Evolutionary conservation across 805 yeast genomes (phyloP), one percentile per base, ranked within the genome.

Genomic region (Pichia insulana): DNA sequence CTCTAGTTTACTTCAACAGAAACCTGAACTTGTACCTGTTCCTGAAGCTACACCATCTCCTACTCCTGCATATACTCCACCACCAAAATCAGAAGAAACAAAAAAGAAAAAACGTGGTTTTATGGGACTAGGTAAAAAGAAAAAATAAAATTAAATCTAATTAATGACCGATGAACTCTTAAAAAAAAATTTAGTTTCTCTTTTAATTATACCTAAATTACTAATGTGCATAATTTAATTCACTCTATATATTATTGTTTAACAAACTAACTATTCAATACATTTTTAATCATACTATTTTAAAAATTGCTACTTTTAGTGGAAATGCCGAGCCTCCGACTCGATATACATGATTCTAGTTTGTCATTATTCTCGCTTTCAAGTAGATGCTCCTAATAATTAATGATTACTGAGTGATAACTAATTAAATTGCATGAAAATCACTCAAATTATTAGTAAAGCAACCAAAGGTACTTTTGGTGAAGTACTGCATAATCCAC

Each of bases 81-180:
- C 47, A 9, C 50, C 36, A 19, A 66, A 70, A 56, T 61, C 59
- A 30, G 31, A 27, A 6, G 43, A 45, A 33, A 12, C 31, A 12
- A 50, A 50, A 43, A 46, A 49, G 42, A 50, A 49, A 46, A 55
- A 67, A 61, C 68, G 71, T 61, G 65, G 86, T 36, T 87, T 89
- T 57, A 84, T 95, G 41, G 74, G 81, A 57, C 28, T 41, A 78
- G 76, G 71, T 77, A 77, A 67, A 48, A 45, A 50, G 39, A 43
- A 43, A 25, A 12, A 28, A 28, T 28, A 6, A 11, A 7, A 4
- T 28, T 11, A 11, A n/a, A n/a, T n/a, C 11, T 26, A 11, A 26
- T 28, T 28, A 7, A 28, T 28, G 15, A 11, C 13, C 31, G 10
- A 28, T 28, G 10, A 12, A 28, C 4, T 5, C 31, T 12, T 5